These are phyloP conservation scores for Clonostachys sp. DNA, from an alignment of 2,329 filamentous ascomycete species.

Conservation along the genomic window DNA sequence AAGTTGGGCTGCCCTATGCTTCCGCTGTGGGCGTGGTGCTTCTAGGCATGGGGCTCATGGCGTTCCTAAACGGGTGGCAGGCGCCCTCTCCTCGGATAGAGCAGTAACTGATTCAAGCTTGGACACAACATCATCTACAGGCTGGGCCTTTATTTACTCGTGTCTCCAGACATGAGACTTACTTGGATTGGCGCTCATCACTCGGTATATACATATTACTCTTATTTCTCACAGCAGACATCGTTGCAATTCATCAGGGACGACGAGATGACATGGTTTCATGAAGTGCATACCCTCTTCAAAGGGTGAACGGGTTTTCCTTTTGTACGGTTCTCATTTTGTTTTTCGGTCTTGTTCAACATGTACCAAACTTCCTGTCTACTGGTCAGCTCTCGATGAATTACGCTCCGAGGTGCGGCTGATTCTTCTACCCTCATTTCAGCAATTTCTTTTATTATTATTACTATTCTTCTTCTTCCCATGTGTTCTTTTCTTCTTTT, in stretches of 20 bases:
- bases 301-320: not conserved
- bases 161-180: too few relatives aligned
- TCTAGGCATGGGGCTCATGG: constrained; percentile 79
- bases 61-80: constrained; percentile 82
- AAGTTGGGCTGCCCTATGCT: constrained; percentile 65
- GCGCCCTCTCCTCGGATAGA: constrained; percentile 22
- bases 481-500: not conserved
- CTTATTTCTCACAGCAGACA: too few relatives aligned
- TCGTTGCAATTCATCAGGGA: not conserved
- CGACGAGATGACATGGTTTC: constrained; percentile 1
- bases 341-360: not conserved
- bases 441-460: not conserved
- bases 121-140: too few relatives aligned
- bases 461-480: not conserved
- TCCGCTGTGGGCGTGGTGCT: constrained; percentile 80
- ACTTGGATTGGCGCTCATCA: too few relatives aligned
- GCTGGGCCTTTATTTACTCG: too few relatives aligned
- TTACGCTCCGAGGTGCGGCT: too few relatives aligned
- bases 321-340: not conserved
- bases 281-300: not conserved
- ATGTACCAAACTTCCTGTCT: constrained; percentile 1
- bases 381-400: not conserved
- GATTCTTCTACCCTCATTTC: too few relatives aligned
- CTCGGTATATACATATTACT: too few relatives aligned
- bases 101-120: constrained; percentile 12